Evolutionary conservation across 192 early-diverging fungal genomes (phyloP).

Genomic region (Mortierella claussenii): DNA sequence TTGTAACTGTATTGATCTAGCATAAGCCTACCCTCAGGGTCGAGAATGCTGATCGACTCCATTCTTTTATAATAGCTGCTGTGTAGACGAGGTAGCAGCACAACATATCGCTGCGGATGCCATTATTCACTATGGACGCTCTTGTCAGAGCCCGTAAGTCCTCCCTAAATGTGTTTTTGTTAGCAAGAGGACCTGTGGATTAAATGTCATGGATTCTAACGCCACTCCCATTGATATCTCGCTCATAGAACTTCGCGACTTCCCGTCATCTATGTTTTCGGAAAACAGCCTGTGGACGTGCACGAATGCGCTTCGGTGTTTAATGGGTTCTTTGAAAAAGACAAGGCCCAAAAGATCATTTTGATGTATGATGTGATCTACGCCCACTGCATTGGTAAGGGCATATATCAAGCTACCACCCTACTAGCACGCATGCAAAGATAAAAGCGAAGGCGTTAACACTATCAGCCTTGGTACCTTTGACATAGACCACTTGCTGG

Average conservation of each 20-base stretch:
- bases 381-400: slow-evolving; percentile 63
- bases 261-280: slow-evolving; percentile 91
- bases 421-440: too few species aligned
- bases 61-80: slow-evolving; percentile 72
- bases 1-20: background rate
- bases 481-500: slow-evolving; percentile 32
- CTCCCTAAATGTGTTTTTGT: too few species aligned
- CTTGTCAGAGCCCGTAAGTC: slow-evolving; percentile 86
- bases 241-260: slow-evolving; percentile 77
- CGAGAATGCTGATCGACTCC: too few species aligned
- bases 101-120: slow-evolving; percentile 87
- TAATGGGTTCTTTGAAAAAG: slow-evolving; percentile 47
- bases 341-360: slow-evolving; percentile 62
- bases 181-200: too few species aligned
- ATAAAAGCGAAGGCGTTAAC: too few species aligned
- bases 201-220: too few species aligned
- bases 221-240: too few species aligned
- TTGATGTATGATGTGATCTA: slow-evolving; percentile 84
- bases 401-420: too few species aligned
- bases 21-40: too few species aligned
- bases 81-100: slow-evolving; percentile 97
- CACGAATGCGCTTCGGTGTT: slow-evolving; percentile 65
- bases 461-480: background rate
- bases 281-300: slow-evolving; percentile 74
- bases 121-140: slow-evolving; percentile 95